Conservation (phyloP, 2,329 filamentous ascomycete species). For the Fusarium sp. region DNA sequence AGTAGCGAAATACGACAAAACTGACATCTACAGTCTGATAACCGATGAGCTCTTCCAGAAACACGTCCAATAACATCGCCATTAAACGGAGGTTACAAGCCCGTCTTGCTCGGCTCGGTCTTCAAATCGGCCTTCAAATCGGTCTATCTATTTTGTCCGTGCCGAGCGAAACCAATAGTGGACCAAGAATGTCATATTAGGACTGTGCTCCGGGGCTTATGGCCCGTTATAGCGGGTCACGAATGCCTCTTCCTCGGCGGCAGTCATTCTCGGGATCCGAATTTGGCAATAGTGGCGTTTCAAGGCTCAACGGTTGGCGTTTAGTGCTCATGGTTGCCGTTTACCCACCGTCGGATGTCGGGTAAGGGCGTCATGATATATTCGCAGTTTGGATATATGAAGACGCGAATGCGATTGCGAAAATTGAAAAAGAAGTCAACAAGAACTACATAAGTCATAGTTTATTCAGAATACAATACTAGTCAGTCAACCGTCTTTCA, state of each 20-base stretch:
- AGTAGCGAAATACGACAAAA: neutral
- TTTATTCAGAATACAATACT: neutral
- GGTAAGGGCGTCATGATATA: neutral
- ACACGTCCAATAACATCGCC: neutral
- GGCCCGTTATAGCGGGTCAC: neutral
- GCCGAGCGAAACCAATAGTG: neutral
- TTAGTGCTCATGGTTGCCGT: neutral
- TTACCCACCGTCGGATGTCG: neutral
- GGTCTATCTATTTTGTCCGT: neutral
- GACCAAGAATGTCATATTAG: neutral
- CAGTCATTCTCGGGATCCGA: neutral
- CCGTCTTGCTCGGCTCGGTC: neutral
- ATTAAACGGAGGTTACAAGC: neutral
- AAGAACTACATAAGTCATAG: neutral
- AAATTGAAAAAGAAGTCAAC: fast-evolving
- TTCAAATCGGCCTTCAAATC: neutral
- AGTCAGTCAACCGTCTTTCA: fast-evolving
- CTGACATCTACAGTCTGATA: too few species aligned
- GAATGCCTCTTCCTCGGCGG: neutral
- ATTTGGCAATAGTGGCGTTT: neutral
- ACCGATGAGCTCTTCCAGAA: too few species aligned
- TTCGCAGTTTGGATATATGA: neutral
- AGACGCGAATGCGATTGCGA: neutral
- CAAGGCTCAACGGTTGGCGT: neutral
- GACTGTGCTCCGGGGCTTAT: neutral